Percentiles rank a stretch among this genome's conserved stretches.
phyloP scores from a whole-genome alignment of 2,329 filamentous ascomycete genomes.

The Tolypocladium inflatum region DNA sequence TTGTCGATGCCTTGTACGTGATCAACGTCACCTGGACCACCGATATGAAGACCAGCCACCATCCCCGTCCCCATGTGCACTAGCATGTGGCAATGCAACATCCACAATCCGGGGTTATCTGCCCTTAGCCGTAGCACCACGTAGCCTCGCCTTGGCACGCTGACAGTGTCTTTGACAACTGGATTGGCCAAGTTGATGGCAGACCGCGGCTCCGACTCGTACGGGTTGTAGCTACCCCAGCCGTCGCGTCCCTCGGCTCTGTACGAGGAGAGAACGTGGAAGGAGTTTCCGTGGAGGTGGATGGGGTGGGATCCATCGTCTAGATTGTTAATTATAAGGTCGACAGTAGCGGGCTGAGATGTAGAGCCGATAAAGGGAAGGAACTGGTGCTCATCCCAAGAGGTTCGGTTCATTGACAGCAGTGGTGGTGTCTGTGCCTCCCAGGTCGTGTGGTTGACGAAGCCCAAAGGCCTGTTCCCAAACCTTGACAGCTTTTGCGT shows the following conservation, averaged over 20 bases:
- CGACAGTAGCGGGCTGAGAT: slow-evolving; percentile 8
- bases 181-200: slow-evolving; percentile 10
- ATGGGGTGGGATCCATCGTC: slow-evolving; percentile 22
- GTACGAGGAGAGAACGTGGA: slow-evolving; percentile 29
- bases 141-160: slow-evolving; percentile 21
- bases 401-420: slow-evolving; percentile 8
- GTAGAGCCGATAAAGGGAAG: slow-evolving; percentile 9
- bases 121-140: slow-evolving; percentile 13
- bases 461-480: slow-evolving; percentile 13
- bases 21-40: slow-evolving; percentile 7
- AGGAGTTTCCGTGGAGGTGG: slow-evolving; percentile 49
- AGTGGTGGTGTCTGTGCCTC: slow-evolving; percentile 10
- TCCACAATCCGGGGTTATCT: slow-evolving; percentile 16
- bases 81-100: slow-evolving; percentile 19
- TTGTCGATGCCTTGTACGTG: slow-evolving; percentile 7
- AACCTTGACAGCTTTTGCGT: slow-evolving; percentile 12
- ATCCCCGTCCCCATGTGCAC: slow-evolving; percentile 16
- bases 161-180: slow-evolving; percentile 26
- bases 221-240: slow-evolving; percentile 17
- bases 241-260: slow-evolving; percentile 9
- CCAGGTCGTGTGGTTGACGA: slow-evolving; percentile 16
- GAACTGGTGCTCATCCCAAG: slow-evolving; percentile 13
- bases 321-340: slow-evolving; percentile 21
- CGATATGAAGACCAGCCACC: slow-evolving; percentile 15
- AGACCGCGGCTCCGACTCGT: slow-evolving; percentile 2